Conservation (phyloP, 257 asterid species). For the Striga asiatica region DNA sequence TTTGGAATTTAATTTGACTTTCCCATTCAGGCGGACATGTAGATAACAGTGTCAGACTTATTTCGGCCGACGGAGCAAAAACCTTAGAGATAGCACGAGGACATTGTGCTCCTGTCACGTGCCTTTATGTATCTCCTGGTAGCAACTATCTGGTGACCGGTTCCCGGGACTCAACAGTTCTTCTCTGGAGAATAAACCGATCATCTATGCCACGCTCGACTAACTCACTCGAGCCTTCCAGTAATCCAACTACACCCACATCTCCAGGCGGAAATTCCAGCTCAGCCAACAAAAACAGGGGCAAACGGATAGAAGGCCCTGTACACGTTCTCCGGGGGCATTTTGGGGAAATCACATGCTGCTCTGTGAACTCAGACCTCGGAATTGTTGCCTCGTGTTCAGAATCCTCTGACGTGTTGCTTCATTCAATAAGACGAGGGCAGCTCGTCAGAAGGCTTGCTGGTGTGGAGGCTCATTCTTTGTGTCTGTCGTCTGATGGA, state of each 20-base stretch:
- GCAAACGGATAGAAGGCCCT: conserved; percentile 81
- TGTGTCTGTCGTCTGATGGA: conserved; percentile 83
- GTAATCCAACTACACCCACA: conserved; percentile 47
- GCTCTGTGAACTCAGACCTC: conserved; percentile 83
- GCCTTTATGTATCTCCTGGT: conserved; percentile 71
- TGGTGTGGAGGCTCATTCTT: conserved; percentile 71
- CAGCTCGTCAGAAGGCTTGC: conserved; percentile 64
- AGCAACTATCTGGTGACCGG: conserved; percentile 87
- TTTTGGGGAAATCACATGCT: conserved; percentile 68
- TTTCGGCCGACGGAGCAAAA: conserved; percentile 90
- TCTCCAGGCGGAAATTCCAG: conserved; percentile 35
- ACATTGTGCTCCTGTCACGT: conserved; percentile 94
- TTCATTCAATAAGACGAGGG: conserved; percentile 85
- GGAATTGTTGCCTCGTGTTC: conserved; percentile 91
- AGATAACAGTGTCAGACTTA: conserved; percentile 78
- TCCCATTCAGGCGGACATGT: conserved; percentile 75
- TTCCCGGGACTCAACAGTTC: conserved; percentile 74
- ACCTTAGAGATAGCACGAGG: conserved; percentile 92
- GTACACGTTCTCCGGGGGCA: conserved; percentile 90
- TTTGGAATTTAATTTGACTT: background rate
- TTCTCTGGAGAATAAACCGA: conserved; percentile 79
- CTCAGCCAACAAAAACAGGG: conserved; percentile 35
- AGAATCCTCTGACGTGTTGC: conserved; percentile 60
- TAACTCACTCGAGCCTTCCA: conserved; percentile 45
- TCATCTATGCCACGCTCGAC: conserved; percentile 37